phyloP scores from a whole-genome alignment of 176 grass and related monocot species.

The barley (Hordeum vulgare) region DNA sequence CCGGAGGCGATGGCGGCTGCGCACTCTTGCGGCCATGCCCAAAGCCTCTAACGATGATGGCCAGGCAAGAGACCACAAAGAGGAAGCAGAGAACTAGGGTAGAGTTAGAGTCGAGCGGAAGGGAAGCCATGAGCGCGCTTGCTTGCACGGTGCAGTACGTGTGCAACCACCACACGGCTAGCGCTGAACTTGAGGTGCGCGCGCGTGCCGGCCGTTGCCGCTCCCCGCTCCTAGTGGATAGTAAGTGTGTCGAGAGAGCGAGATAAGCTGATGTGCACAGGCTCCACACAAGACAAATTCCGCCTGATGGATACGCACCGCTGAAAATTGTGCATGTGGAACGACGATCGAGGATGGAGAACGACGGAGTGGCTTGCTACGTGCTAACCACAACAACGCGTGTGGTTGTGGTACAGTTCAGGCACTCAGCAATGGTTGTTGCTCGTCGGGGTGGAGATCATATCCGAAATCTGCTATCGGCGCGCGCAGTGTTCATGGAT shows the following conservation, averaged over 20 bases:
- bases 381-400: too few relatives aligned
- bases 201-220: neutral
- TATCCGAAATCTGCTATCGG: too few relatives aligned
- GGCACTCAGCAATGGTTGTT: too few relatives aligned
- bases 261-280: neutral
- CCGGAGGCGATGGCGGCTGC: conserved; percentile 28
- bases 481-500: too few relatives aligned
- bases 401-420: too few relatives aligned
- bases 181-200: neutral
- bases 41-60: neutral
- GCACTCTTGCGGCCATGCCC: neutral
- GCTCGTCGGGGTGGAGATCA: too few relatives aligned
- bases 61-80: neutral
- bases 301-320: neutral
- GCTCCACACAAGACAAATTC: neutral
- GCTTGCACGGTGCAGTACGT: neutral
- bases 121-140: neutral
- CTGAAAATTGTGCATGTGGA: neutral
- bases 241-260: too few relatives aligned
- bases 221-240: too few relatives aligned
- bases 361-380: too few relatives aligned
- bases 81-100: neutral
- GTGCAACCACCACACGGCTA: neutral
- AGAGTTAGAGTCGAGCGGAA: neutral
- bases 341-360: neutral